Percentiles rank a stretch among this genome's conserved stretches.
Conservation (phyloP, 192 early-diverging fungal genomes). For the Chytriomyces sp. region DNA sequence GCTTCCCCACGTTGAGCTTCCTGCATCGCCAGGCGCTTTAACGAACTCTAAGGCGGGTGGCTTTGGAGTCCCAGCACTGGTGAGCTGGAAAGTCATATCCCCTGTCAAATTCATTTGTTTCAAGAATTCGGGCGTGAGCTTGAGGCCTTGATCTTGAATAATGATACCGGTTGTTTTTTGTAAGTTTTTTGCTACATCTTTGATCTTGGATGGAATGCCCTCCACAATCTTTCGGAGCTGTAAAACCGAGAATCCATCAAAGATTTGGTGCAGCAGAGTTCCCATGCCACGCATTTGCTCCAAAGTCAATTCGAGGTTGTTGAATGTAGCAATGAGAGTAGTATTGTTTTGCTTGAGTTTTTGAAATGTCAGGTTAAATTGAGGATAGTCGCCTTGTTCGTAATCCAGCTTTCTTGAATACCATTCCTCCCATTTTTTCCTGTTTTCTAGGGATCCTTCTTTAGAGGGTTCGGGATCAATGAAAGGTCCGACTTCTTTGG, state of each 20-base stretch:
- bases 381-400: conserved; percentile 47
- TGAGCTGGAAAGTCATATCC: conserved; percentile 5
- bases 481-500: conserved; percentile 37
- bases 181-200: conserved; percentile 48
- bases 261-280: conserved; percentile 39
- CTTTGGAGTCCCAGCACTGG: neutral
- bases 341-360: conserved; percentile 46
- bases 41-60: neutral
- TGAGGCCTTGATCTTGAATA: conserved; percentile 48
- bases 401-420: conserved; percentile 37
- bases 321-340: conserved; percentile 33
- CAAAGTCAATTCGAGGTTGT: conserved; percentile 49
- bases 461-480: conserved; percentile 42
- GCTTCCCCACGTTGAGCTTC: neutral
- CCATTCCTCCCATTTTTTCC: conserved; percentile 55
- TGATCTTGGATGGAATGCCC: conserved; percentile 49
- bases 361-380: conserved; percentile 46
- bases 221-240: conserved; percentile 47
- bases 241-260: conserved; percentile 39
- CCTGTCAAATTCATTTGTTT: conserved; percentile 40
- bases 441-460: conserved; percentile 45
- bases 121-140: conserved; percentile 55
- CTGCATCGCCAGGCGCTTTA: neutral
- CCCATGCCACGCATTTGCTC: conserved; percentile 50
- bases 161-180: conserved; percentile 53